Conservation (phyloP, 306 rosid genomes). For the Cyamopsis tetragonoloba region DNA sequence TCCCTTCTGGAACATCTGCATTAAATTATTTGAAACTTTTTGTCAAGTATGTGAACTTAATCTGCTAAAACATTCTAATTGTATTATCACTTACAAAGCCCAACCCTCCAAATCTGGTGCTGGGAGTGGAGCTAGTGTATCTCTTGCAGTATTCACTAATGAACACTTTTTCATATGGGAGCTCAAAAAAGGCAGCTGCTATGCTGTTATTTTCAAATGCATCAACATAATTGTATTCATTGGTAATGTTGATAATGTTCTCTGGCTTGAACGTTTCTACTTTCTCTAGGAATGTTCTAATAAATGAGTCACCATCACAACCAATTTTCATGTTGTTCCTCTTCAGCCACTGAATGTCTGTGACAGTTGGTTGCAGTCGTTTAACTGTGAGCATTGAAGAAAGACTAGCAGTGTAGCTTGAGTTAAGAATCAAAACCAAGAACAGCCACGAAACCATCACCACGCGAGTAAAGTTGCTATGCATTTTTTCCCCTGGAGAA, state of each 20-base stretch:
- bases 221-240: conserved; percentile 26
- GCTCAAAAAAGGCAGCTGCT: conserved; percentile 67
- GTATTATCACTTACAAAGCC: conserved; percentile 55
- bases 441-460: conserved; percentile 57
- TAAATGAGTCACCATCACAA: conserved; percentile 52
- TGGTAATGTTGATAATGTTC: conserved; percentile 20
- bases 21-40: neutral
- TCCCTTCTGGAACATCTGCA: conserved; percentile 73
- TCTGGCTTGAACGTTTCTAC: conserved; percentile 30
- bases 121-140: conserved; percentile 32
- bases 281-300: conserved; percentile 32
- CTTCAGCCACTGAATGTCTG: conserved; percentile 42
- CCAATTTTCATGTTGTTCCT: conserved; percentile 43
- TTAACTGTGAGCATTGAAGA: conserved; percentile 65
- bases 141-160: conserved; percentile 37
- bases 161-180: conserved; percentile 55
- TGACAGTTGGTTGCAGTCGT: conserved; percentile 28
- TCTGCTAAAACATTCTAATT: no score
- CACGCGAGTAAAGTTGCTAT: conserved; percentile 42
- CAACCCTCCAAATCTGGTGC: conserved; percentile 61
- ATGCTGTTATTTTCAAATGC: conserved; percentile 32
- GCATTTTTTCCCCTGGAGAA: conserved; percentile 45
- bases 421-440: conserved; percentile 45
- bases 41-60: no score
- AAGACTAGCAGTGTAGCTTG: conserved; percentile 73